Conservation (phyloP, 495 filamentous ascomycete species). For the Hypomontagnella submonticulosa region DNA sequence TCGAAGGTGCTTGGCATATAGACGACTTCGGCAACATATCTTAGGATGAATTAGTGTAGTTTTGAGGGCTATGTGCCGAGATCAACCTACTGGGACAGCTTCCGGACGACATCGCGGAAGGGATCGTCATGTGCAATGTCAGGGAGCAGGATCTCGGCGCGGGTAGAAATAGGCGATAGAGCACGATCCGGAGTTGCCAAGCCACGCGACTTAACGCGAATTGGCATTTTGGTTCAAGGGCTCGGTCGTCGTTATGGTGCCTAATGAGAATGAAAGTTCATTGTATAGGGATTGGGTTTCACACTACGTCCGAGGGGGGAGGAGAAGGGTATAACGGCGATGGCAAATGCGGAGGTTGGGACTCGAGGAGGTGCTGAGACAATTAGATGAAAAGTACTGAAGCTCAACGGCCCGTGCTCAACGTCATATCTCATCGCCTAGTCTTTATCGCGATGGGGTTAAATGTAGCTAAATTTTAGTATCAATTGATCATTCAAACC, state of each 20-base stretch:
- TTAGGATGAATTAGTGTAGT: conserved; percentile 31
- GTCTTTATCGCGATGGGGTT: conserved; percentile 14
- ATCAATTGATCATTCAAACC: conserved; percentile 9
- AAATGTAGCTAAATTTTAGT: conserved; percentile 31
- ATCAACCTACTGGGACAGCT: conserved; percentile 69
- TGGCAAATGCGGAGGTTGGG: conserved; percentile 9
- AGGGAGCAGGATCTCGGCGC: conserved; percentile 59
- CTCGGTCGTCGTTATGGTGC: background rate
- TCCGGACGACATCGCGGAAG: conserved; percentile 73
- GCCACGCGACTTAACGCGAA: conserved; percentile 58
- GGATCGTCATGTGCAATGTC: conserved; percentile 71
- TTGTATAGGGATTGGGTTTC: background rate
- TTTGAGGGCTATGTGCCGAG: background rate
- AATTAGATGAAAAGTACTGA: conserved; percentile 2
- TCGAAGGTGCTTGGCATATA: conserved; percentile 79
- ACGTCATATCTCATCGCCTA: conserved; percentile 10
- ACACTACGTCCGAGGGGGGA: background rate
- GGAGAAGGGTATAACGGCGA: background rate
- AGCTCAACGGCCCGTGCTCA: conserved; percentile 19
- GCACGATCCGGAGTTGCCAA: conserved; percentile 40
- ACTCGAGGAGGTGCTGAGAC: background rate
- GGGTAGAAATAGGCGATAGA: conserved; percentile 25
- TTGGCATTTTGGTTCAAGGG: conserved; percentile 48
- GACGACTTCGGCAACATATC: conserved; percentile 74
- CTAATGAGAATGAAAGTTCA: conserved; percentile 8